Evolutionary conservation across 352 stramenopile genomes (phyloP), one percentile per base, ranked within the genome.

Genomic region (Globisporangium heterothallicum): DNA sequence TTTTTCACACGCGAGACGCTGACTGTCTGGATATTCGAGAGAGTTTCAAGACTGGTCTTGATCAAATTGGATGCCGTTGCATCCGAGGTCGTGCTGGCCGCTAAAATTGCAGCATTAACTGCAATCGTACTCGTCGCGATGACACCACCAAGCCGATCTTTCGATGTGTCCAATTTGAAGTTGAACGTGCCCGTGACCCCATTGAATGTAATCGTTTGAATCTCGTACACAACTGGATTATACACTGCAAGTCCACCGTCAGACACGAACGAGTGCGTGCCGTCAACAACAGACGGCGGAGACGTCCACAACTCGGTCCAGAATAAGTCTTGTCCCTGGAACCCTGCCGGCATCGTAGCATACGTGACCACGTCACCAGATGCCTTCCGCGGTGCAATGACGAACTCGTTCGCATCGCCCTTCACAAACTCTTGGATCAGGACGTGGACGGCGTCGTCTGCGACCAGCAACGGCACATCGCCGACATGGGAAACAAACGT

Each of bases 271-370:
- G 53, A 52, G 56, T 97, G 86, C 3, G 92, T 96, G 8, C 90
- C 92, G 50, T 97, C 83, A 18, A 95, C 47, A 2, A 96, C 63
- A 13, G 72, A 74, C 4, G 85, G 69, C 6, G 78, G 66, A 3
- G 85, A 84, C 7, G 78, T 79, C 88, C 92, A 98, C 12, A 98
- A 60, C 60, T 99, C 96, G 1, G 94, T 98, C 72, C 96, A 98
- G 61, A 98, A 98, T 1, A 90, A 36, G 65, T 99, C 96, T 13
- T 77, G 69, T 4, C 94, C 94, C 61, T 89, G 75, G 53, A 98
- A 98, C 22, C 65, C 80, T 1, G 69, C 42, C 0, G 87, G 75
- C 10, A 82, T 59, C 12, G 74, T 87, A 9, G 75, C 72, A 51
- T 98, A 96, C 24, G 78, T 91, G 7, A 99, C 74, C 3, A 97